Conservation (phyloP, 192 early-diverging fungal species). For the Bifiguratus adelaidae region DNA sequence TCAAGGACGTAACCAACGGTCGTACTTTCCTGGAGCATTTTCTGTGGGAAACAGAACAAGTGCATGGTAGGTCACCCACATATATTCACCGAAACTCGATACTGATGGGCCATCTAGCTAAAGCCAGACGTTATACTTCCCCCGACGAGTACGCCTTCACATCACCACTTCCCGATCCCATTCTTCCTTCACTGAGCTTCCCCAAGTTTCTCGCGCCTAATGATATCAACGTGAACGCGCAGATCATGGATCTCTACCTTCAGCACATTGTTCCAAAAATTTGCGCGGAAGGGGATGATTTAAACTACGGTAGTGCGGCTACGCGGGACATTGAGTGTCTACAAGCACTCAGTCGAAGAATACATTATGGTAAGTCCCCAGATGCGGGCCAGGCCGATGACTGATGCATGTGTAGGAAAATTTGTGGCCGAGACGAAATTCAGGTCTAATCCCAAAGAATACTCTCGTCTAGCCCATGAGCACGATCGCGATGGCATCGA, state of each 20-base stretch:
- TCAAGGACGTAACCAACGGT: constrained; percentile 42
- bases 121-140: constrained; percentile 67
- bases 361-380: constrained; percentile 88
- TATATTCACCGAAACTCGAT: constrained; percentile 1
- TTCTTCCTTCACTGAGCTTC: constrained; percentile 76
- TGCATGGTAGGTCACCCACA: constrained; percentile 57
- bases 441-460: constrained; percentile 47
- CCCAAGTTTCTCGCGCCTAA: constrained; percentile 66
- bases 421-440: constrained; percentile 98
- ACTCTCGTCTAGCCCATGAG: constrained; percentile 23
- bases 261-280: constrained; percentile 73
- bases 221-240: constrained; percentile 77
- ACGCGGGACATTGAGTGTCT: constrained; percentile 89
- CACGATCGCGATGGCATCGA: constrained; percentile 68
- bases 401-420: constrained; percentile 57
- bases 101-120: constrained; percentile 24
- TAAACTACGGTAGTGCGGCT: constrained; percentile 88
- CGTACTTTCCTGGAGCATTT: constrained; percentile 86
- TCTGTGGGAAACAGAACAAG: constrained; percentile 82
- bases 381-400: too few relatives aligned
- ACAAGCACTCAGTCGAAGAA: constrained; percentile 83
- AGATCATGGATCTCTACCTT: constrained; percentile 76
- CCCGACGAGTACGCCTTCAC: constrained; percentile 98
- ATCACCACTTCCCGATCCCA: constrained; percentile 63
- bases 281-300: constrained; percentile 66